A percentile compares a stretch with the other conserved stretches of the same genome.
Evolutionary conservation across 139 green algal species (phyloP).

Genomic region (Mychonastes homosphaera): DNA sequence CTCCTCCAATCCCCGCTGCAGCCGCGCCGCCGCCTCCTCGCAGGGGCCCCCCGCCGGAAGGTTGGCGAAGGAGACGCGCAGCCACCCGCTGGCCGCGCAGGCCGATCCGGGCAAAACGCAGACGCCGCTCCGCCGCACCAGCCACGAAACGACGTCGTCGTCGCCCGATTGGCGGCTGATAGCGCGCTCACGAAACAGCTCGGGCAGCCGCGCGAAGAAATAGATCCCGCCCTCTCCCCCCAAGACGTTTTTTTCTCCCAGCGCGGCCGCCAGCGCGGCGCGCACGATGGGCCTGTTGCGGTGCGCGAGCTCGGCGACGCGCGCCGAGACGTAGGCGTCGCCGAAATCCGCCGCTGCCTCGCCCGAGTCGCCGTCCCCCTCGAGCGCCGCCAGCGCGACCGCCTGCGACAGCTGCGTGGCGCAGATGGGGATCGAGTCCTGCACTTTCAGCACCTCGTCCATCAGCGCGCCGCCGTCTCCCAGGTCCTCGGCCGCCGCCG

Average conservation of each 20-base stretch:
- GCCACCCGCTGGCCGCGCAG: constrained; percentile 52
- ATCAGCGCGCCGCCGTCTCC: too few species aligned
- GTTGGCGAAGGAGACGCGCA: constrained; percentile 73
- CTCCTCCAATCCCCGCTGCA: constrained; percentile 62
- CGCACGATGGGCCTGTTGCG: too few species aligned
- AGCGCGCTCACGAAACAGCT: too few species aligned
- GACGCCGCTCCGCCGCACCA: constrained; percentile 73
- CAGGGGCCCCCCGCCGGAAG: constrained; percentile 48
- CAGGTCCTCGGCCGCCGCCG: too few species aligned
- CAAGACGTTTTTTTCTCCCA: constrained; percentile 28
- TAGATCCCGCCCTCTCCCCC: constrained; percentile 87
- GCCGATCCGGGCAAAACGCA: constrained; percentile 77
- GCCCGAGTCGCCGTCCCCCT: constrained; percentile 3
- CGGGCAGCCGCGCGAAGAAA: constrained; percentile 70
- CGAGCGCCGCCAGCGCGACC: constrained; percentile 51
- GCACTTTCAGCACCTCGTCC: too few species aligned
- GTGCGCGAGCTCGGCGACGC: too few species aligned
- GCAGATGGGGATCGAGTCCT: constrained; percentile 92
- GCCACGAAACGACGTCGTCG: too few species aligned
- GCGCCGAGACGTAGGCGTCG: constrained; percentile 37
- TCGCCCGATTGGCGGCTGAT: too few species aligned
- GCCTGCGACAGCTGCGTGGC: constrained; percentile 59
- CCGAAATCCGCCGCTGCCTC: constrained; percentile 4
- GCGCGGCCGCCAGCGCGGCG: too few species aligned
- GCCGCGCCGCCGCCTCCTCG: constrained; percentile 42